phyloP scores from a whole-genome alignment of 441 rosid species.

The Pelargonium citronellum region DNA sequence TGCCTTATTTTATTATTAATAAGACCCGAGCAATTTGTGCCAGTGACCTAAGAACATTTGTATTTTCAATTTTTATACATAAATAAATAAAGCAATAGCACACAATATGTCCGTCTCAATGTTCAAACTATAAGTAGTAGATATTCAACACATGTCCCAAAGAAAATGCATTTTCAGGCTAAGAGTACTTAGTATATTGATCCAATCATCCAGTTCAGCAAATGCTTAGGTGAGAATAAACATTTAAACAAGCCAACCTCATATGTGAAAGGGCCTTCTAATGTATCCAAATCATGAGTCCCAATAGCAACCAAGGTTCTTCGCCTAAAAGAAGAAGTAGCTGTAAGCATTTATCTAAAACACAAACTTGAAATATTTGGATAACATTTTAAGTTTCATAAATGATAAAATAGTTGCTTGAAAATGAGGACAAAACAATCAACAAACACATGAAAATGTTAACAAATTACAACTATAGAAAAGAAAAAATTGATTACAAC shows the following conservation, averaged over 20 bases:
- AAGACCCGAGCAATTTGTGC: no score
- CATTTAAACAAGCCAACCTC: constrained; percentile 49
- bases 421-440: not conserved
- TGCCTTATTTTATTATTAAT: not conserved
- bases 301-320: constrained; percentile 91
- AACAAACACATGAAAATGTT: not conserved
- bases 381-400: not conserved
- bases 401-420: not conserved
- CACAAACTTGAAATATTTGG: constrained; percentile 8
- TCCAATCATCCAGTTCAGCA: not conserved
- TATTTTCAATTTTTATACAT: not conserved
- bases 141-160: not conserved
- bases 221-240: constrained; percentile 2
- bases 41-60: not conserved
- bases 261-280: constrained; percentile 83
- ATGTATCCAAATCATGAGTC: constrained; percentile 89
- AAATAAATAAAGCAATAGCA: not conserved
- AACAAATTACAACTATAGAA: not conserved
- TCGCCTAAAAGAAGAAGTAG: constrained; percentile 42
- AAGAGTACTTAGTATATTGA: not conserved
- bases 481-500: not conserved
- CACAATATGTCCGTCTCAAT: not conserved
- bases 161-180: not conserved
- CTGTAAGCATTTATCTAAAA: constrained; percentile 13
- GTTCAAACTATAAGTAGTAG: not conserved